Conservation (phyloP, 2,329 filamentous ascomycete genomes). For the Thermochaetoides dissita region DNA sequence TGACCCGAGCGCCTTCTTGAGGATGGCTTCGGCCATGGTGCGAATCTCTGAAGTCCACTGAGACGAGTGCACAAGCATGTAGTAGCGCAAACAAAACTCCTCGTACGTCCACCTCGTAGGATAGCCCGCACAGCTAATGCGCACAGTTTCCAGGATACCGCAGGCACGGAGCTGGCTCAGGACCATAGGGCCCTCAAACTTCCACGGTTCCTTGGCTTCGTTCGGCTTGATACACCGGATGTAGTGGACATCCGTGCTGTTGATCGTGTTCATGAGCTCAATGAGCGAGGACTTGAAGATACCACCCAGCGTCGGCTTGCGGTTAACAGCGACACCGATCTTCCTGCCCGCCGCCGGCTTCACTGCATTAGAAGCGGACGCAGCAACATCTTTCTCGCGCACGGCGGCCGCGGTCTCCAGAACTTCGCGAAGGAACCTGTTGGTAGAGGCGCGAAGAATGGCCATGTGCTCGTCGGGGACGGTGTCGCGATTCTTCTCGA, state of each 20-base stretch:
- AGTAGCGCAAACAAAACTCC: slow-evolving; percentile 93
- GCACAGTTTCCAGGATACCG: slow-evolving; percentile 95
- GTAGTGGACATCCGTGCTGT: slow-evolving; percentile 95
- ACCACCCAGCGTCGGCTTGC: slow-evolving; percentile 91
- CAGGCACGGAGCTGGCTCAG: slow-evolving; percentile 92
- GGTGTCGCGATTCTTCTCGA: slow-evolving; percentile 98
- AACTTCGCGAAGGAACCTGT: slow-evolving; percentile 72
- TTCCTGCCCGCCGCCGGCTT: slow-evolving; percentile 70
- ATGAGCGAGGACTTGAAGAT: slow-evolving; percentile 99
- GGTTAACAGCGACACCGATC: slow-evolving; percentile 81
- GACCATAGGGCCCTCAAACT: slow-evolving; percentile 98
- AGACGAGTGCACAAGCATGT: slow-evolving; percentile 85
- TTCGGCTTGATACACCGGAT: slow-evolving; percentile 99
- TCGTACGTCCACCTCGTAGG: slow-evolving; percentile 98
- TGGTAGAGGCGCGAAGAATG: slow-evolving; percentile 70
- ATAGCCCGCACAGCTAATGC: slow-evolving; percentile 94
- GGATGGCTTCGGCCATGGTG: slow-evolving; percentile 83
- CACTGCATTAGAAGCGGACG: slow-evolving; percentile 53
- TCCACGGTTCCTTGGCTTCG: slow-evolving; percentile 91
- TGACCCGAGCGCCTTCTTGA: slow-evolving; percentile 67
- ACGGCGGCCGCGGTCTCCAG: slow-evolving; percentile 74
- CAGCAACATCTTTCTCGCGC: slow-evolving; percentile 71
- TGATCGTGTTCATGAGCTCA: slow-evolving; percentile 95
- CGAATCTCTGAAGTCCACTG: slow-evolving; percentile 91
- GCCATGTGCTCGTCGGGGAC: slow-evolving; percentile 98